These are phyloP conservation scores for Cladosporium sphaerospermum DNA, from an alignment of 2,329 filamentous ascomycete genomes.

Conservation along the genomic window DNA sequence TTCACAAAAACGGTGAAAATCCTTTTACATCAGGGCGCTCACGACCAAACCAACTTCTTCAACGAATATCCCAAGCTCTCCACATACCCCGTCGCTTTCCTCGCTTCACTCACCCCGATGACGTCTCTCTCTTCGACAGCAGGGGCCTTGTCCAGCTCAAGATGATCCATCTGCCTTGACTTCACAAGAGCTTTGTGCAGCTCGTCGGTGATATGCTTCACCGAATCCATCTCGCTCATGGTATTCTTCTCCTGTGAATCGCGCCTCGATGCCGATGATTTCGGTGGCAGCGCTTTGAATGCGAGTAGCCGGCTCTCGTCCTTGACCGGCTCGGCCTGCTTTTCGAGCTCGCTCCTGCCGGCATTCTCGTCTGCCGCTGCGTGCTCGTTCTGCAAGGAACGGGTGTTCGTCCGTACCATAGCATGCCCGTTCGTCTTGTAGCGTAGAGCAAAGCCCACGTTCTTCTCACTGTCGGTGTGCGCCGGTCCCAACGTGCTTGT, in stretches of 20 bases:
- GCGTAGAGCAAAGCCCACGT: constrained; percentile 75
- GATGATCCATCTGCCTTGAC: constrained; percentile 23
- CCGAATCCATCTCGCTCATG: constrained; percentile 47
- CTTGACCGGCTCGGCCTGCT: constrained; percentile 18
- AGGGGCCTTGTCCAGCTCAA: constrained; percentile 19
- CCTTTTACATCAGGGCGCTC: constrained; percentile 13
- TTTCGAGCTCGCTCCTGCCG: constrained; percentile 22
- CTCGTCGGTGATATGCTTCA: constrained; percentile 65
- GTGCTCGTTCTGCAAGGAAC: constrained; percentile 61
- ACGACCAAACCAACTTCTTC: constrained; percentile 88
- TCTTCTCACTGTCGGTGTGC: constrained; percentile 70
- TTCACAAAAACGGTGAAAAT: neutral
- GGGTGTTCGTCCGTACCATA: constrained; percentile 74
- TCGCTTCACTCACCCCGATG: constrained; percentile 77
- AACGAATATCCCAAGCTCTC: constrained; percentile 84
- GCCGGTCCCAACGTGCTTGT: constrained; percentile 75
- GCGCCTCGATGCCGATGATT: constrained; percentile 34
- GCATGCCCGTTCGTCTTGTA: constrained; percentile 69
- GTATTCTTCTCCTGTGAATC: neutral
- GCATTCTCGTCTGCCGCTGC: constrained; percentile 32
- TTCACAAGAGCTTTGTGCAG: constrained; percentile 56
- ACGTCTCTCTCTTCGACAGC: constrained; percentile 60
- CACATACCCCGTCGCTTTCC: constrained; percentile 75
- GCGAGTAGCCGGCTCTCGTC: constrained; percentile 39
- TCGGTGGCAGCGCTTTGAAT: constrained; percentile 51